A percentile compares a stretch with the other conserved stretches of the same genome.
Conservation (phyloP, 306 rosid species). For the Malus fusca region DNA sequence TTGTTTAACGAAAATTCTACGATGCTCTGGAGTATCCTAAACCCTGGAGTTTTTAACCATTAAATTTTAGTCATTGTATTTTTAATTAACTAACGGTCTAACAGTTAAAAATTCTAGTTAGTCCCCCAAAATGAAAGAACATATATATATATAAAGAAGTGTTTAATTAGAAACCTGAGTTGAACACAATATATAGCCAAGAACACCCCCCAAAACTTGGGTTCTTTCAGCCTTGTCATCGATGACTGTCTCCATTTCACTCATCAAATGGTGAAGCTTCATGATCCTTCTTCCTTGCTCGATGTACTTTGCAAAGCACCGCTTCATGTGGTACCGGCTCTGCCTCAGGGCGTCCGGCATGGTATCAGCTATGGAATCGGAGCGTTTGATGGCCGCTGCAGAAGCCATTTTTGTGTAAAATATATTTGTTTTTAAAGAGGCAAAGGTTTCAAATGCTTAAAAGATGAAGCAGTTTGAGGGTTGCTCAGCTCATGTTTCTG, state of each 20-base stretch:
- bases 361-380: conserved; percentile 47
- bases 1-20: neutral
- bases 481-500: conserved; percentile 4
- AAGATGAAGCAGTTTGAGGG: conserved; percentile 2
- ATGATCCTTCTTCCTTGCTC: conserved; percentile 67
- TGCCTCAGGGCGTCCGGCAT: conserved; percentile 78
- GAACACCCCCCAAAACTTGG: conserved; percentile 54
- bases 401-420: conserved; percentile 32
- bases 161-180: conserved; percentile 51
- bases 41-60: too few relatives aligned
- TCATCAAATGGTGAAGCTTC: conserved; percentile 64
- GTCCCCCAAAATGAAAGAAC: neutral
- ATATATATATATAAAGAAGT: neutral
- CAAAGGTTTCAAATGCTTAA: conserved; percentile 1
- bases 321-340: conserved; percentile 70
- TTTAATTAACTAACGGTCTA: too few relatives aligned
- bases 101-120: too few relatives aligned
- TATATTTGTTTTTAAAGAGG: neutral
- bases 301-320: conserved; percentile 66
- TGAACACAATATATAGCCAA: conserved; percentile 57
- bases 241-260: conserved; percentile 53
- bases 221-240: conserved; percentile 52
- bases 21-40: too few relatives aligned
- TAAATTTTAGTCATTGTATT: too few relatives aligned
- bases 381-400: conserved; percentile 28